phyloP scores from a whole-genome alignment of 2,329 filamentous ascomycete species.

The Aspergillus japonicus region DNA sequence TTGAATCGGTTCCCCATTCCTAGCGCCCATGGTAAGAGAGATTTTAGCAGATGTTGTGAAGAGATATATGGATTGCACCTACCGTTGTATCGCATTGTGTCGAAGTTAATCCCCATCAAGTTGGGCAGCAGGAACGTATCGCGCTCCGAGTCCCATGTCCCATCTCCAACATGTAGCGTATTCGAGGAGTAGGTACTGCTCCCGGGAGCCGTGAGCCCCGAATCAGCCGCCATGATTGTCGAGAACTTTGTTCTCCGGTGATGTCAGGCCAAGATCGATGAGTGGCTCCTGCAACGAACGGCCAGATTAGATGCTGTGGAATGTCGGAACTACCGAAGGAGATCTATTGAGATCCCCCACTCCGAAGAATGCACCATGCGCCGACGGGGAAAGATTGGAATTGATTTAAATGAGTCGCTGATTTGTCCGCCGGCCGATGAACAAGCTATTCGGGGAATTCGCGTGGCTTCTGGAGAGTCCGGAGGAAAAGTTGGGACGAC shows the following conservation, averaged over 20 bases:
- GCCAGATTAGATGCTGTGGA: slow-evolving; percentile 33
- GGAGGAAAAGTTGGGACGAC: neutral
- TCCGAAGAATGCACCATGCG: slow-evolving; percentile 46
- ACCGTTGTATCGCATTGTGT: slow-evolving; percentile 68
- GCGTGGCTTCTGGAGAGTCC: neutral
- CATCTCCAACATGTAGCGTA: slow-evolving; percentile 64
- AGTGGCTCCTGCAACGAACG: slow-evolving; percentile 4
- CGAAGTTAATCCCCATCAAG: slow-evolving; percentile 63
- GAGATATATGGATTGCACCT: slow-evolving; percentile 18
- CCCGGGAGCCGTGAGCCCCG: slow-evolving; percentile 55
- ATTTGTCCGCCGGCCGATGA: neutral
- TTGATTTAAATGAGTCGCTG: slow-evolving; percentile 6
- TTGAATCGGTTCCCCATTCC: slow-evolving; percentile 67
- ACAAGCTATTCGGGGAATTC: neutral
- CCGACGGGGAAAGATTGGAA: slow-evolving; percentile 17
- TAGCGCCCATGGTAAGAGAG: slow-evolving; percentile 30
- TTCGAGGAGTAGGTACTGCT: slow-evolving; percentile 62
- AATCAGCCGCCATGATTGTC: slow-evolving; percentile 33
- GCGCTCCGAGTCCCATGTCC: slow-evolving; percentile 62
- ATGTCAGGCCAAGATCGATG: slow-evolving; percentile 3
- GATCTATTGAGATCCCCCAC: slow-evolving; percentile 47
- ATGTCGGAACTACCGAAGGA: slow-evolving; percentile 41
- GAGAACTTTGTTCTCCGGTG: slow-evolving; percentile 1
- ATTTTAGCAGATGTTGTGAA: neutral
- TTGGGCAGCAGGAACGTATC: slow-evolving; percentile 66